Base-by-base conservation (phyloP, 2,329 filamentous ascomycete species). In the Hypocreales sp. region DNA sequence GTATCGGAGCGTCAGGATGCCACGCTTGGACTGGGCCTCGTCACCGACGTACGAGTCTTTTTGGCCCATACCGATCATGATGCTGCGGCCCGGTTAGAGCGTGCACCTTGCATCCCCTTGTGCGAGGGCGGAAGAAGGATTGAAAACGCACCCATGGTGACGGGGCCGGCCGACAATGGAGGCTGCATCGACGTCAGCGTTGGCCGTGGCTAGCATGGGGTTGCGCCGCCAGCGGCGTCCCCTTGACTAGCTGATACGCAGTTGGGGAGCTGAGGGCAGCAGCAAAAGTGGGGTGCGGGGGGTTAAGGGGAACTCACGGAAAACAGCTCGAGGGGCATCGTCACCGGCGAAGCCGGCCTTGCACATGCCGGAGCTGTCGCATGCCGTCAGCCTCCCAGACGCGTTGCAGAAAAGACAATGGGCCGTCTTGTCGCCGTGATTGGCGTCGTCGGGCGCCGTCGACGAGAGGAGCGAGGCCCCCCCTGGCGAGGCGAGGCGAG, bases 261-360 rank as follows among this genome's bases (percentile, higher is more conserved):
- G n/a, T n/a, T n/a, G n/a, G 11, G 24, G 10, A 18, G 24, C 16
- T 16, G 24, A 7, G n/a, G 24, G 21, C 14, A 18, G 42, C 40
- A 41, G 40, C 34, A 38, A 39, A 50, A 50, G 51, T 48, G 43
- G 46, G 46, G 46, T 42, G n/a, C n/a, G n/a, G n/a, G n/a, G n/a
- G n/a, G n/a, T n/a, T n/a, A n/a, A n/a, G n/a, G n/a, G n/a, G 53
- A 48, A 52, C 87, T 93, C 80, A 95, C 87, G 90, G 78, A 98
- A 98, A 60, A 98, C 90, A 67, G 90, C 90, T 76, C 90, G 79
- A 61, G 90, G 90, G 67, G 90, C 90, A 80, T 98, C 90, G 59
- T 98, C 90, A 84, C 90, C 90, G 72, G 90, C 90, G 69, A 98
- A 98, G 86, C 90, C 90, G 79, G 90, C 90, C 75, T 98, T 98